These are phyloP conservation scores for Suillus lakei DNA, from an alignment of 768 basidiomycete genomes.

Conservation along the genomic window DNA sequence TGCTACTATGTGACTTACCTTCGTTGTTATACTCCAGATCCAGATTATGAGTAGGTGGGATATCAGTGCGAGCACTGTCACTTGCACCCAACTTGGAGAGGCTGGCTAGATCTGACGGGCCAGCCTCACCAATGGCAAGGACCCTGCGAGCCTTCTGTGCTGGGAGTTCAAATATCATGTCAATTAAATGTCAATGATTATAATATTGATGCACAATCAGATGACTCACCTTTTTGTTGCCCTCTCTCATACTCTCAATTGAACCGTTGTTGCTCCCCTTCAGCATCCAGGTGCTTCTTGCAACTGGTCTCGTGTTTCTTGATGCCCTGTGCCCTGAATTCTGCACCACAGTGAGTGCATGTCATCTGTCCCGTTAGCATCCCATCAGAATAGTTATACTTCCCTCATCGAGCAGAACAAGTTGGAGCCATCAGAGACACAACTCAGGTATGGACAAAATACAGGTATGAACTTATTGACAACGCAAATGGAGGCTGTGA, in stretches of 20 bases:
- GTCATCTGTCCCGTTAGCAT: background rate
- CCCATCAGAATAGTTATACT: background rate
- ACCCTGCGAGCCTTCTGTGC: background rate
- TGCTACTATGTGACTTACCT: too few species aligned
- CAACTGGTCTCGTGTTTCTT: background rate
- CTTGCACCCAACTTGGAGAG: too few species aligned
- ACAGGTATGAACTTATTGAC: background rate
- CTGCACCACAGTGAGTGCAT: background rate
- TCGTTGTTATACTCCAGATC: too few species aligned
- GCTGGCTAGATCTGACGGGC: too few species aligned
- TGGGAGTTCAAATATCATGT: background rate
- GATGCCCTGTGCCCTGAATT: background rate
- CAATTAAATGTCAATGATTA: background rate
- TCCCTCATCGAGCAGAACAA: background rate
- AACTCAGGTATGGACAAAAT: background rate
- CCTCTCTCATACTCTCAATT: background rate
- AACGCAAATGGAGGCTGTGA: background rate
- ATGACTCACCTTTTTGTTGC: background rate
- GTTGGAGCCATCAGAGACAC: background rate
- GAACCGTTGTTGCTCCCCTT: background rate
- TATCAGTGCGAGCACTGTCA: too few species aligned
- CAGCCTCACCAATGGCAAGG: too few species aligned
- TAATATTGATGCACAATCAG: background rate
- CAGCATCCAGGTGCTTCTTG: background rate
- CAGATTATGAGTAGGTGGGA: too few species aligned